A percentile compares a stretch with the other conserved stretches of the same genome.
These are phyloP conservation scores for Candida albicans DNA, from an alignment of 1,139 yeast genomes.

Conservation along the genomic window DNA sequence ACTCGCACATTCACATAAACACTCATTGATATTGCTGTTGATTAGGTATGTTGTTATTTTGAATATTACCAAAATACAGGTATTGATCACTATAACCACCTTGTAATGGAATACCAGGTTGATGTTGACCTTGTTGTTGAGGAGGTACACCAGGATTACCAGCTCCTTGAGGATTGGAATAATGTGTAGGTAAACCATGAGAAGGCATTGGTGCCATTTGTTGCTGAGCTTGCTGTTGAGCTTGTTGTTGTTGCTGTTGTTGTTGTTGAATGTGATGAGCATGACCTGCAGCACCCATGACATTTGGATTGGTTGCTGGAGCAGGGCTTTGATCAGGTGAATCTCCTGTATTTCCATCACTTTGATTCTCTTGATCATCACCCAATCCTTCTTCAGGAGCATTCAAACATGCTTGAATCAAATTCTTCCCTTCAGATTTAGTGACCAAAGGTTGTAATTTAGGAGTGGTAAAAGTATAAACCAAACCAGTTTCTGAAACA, in stretches of 20 bases:
- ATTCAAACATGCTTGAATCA: slow-evolving; percentile 94
- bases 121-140: slow-evolving; percentile 8
- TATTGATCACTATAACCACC: slow-evolving; percentile 42
- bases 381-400: slow-evolving; percentile 76
- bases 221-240: slow-evolving; percentile 41
- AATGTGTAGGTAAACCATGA: slow-evolving; percentile 12
- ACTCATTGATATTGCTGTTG: slow-evolving; percentile 38
- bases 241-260: slow-evolving; percentile 31
- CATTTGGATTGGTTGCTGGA: slow-evolving; percentile 24
- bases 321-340: slow-evolving; percentile 44
- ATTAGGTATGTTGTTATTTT: slow-evolving; percentile 47
- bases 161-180: slow-evolving; percentile 27
- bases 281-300: slow-evolving; percentile 22
- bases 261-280: slow-evolving; percentile 25
- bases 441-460: slow-evolving; percentile 96
- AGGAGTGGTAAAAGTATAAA: slow-evolving; percentile 98
- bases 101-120: slow-evolving; percentile 18
- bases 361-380: slow-evolving; percentile 65
- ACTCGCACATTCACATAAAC: background rate
- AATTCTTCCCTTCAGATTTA: slow-evolving; percentile 92
- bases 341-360: slow-evolving; percentile 48
- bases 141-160: slow-evolving; percentile 15
- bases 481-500: slow-evolving; percentile 95
- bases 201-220: slow-evolving; percentile 32
- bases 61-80: slow-evolving; percentile 60